Base-by-base conservation (phyloP, 2,329 filamentous ascomycete species). In the Cyphellophora attinorum region DNA sequence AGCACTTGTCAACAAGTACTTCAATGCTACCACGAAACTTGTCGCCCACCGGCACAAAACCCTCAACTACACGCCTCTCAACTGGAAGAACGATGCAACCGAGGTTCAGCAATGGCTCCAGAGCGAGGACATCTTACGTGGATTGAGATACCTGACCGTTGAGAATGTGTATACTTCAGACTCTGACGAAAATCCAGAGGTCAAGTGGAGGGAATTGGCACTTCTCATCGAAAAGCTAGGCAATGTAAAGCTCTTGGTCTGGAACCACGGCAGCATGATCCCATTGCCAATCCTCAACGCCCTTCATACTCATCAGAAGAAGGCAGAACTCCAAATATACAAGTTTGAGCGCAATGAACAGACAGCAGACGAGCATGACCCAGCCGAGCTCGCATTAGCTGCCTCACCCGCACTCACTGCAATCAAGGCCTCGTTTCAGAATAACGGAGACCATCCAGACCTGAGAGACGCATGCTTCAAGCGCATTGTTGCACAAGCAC, bases 181-280 rank as follows among this genome's bases (percentile, higher is more conserved):
- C 8, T n/a, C 21, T 8, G 8, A 8, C 21, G 8, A 25, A 25
- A 25, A 25, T n/a, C 8, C 8, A 25, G 21, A 8, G 8, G n/a
- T n/a, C 21, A 25, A 25, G 8, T 25, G 21, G 21, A n/a, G n/a
- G 21, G 21, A n/a, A 25, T n/a, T 25, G 8, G 21, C n/a, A 8
- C 8, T 8, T 8, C 21, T 25, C 21, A 25, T 25, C 21, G 8
- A 8, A 25, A 25, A n/a, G n/a, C 21, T 25, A n/a, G 21, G 21
- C 11, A 42, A 44, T 19, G 14, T 46, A 25, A 42, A 38, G 18
- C 32, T 32, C 5, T 21, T 46, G 31, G 35, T 19, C 15, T 46
- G 39, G 38, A 31, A 40, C 2, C 11, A n/a, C n/a, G 17, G 13
- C 21, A 21, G 18, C 14, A 21, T 31, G 2, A 38, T 38, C 10